Percentiles rank a stretch among this genome's conserved stretches.
phyloP scores from a whole-genome alignment of 1,284 basidiomycete species.

The Athelia psychrophila region DNA sequence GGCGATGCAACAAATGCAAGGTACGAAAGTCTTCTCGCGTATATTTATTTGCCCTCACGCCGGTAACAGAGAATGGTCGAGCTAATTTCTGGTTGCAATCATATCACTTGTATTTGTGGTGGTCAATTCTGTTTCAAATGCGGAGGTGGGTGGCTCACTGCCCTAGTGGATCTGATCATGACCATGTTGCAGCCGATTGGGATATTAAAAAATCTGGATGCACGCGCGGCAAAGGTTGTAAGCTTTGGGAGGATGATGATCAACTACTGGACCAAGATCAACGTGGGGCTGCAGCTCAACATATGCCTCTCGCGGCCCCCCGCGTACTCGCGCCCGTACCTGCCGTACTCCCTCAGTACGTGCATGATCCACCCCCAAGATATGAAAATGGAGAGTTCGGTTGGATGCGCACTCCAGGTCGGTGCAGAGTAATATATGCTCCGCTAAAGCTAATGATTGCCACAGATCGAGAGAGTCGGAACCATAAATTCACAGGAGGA shows the following conservation, averaged over 20 bases:
- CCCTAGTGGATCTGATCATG: not conserved
- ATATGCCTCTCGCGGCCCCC: no score
- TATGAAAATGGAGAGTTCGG: constrained; percentile 14
- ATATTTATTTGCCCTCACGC: constrained; percentile 1
- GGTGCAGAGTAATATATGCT: constrained; percentile 20
- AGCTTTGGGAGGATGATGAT: constrained; percentile 1
- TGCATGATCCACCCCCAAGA: not conserved
- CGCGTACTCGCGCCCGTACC: no score
- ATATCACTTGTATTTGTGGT: constrained; percentile 36
- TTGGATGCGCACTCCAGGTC: constrained; percentile 34
- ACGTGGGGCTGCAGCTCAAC: not conserved
- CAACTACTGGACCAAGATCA: not conserved
- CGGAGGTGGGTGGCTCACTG: constrained; percentile 26
- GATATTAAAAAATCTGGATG: constrained; percentile 22
- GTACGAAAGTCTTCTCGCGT: constrained; percentile 15
- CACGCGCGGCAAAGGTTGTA: constrained; percentile 15
- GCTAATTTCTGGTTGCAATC: constrained; percentile 35
- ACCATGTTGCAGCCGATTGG: constrained; percentile 17
- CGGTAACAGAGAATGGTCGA: constrained; percentile 23
- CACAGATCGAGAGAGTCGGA: no score
- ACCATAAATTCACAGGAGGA: no score
- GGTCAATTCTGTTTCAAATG: constrained; percentile 37
- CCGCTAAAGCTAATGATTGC: no score
- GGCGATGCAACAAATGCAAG: constrained; percentile 38
- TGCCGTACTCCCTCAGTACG: constrained; percentile 17